Evolutionary conservation across 768 basidiomycete genomes (phyloP).

Genomic region (Termitomyces sp.): DNA sequence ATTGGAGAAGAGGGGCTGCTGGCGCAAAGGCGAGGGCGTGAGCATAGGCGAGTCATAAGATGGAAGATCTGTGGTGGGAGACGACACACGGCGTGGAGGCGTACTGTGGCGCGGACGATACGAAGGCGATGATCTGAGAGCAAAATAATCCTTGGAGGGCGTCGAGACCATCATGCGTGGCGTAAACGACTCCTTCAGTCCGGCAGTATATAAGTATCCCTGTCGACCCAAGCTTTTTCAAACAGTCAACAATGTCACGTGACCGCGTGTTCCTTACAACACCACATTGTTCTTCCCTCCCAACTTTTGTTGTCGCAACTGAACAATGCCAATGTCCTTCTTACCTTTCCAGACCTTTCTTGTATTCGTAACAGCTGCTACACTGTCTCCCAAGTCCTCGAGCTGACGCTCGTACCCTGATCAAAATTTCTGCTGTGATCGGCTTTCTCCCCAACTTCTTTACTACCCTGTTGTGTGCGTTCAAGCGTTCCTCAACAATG

Average conservation of each 20-base stretch:
- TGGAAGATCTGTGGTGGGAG: slow-evolving; percentile 18
- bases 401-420: too few relatives aligned
- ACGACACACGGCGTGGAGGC: slow-evolving; percentile 25
- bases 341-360: background rate
- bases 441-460: background rate
- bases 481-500: background rate
- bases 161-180: slow-evolving; percentile 38
- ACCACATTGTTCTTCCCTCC: slow-evolving; percentile 6
- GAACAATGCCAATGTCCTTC: background rate
- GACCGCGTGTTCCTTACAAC: slow-evolving; percentile 25
- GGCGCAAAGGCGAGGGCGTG: slow-evolving; percentile 58
- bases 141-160: slow-evolving; percentile 32
- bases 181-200: slow-evolving; percentile 8
- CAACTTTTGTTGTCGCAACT: background rate
- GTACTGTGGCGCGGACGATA: slow-evolving; percentile 23
- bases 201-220: slow-evolving; percentile 8
- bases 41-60: slow-evolving; percentile 55
- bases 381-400: background rate
- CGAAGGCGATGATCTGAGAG: slow-evolving; percentile 20
- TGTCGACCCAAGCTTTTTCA: slow-evolving; percentile 29
- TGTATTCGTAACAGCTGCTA: background rate
- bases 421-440: too few relatives aligned
- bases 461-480: background rate
- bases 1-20: slow-evolving; percentile 33
- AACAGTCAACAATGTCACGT: slow-evolving; percentile 41